Percentiles rank a stretch among this genome's conserved stretches.
Evolutionary conservation across 805 yeast species (phyloP).

Genomic region (Starmerella bombicola): DNA sequence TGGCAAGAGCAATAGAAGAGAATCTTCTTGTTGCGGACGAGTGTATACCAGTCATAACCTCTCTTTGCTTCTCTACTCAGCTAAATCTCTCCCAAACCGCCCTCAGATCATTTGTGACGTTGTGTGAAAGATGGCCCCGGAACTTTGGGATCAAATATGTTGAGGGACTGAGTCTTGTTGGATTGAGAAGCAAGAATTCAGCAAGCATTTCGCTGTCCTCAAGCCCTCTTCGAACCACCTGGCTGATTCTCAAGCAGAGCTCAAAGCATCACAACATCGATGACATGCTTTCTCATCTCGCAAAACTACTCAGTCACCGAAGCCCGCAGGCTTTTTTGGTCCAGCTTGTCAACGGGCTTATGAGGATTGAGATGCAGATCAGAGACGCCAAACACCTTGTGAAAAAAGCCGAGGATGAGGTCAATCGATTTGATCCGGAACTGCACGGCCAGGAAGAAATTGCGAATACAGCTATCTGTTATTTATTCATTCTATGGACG

Average conservation of each 20-base stretch:
- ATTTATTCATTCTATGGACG: constrained; percentile 14
- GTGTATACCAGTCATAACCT: constrained; percentile 8
- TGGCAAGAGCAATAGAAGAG: constrained; percentile 14
- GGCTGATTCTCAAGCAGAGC: constrained; percentile 1
- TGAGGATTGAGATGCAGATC: constrained; percentile 1
- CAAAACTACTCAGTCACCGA: background rate
- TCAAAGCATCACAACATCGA: constrained; percentile 2
- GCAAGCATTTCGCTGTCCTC: background rate
- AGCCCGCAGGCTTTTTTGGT: background rate
- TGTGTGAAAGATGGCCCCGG: constrained; percentile 10
- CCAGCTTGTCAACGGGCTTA: constrained; percentile 7
- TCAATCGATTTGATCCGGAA: constrained; percentile 7
- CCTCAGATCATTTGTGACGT: constrained; percentile 1
- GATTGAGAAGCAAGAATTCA: background rate
- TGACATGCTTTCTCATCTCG: constrained; percentile 2
- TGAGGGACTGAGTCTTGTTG: constrained; percentile 7
- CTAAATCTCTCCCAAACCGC: constrained; percentile 13
- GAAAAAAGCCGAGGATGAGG: constrained; percentile 1
- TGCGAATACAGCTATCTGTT: constrained; percentile 2
- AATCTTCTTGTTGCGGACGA: constrained; percentile 14
- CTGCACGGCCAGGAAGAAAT: background rate
- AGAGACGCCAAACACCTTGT: constrained; percentile 13
- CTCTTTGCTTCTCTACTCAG: constrained; percentile 7
- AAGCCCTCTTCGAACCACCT: constrained; percentile 2
- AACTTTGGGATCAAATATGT: constrained; percentile 8